A percentile compares a stretch with the other conserved stretches of the same genome.
Conservation (phyloP, 2,329 filamentous ascomycete species). For the Colletotrichum destructivum region DNA sequence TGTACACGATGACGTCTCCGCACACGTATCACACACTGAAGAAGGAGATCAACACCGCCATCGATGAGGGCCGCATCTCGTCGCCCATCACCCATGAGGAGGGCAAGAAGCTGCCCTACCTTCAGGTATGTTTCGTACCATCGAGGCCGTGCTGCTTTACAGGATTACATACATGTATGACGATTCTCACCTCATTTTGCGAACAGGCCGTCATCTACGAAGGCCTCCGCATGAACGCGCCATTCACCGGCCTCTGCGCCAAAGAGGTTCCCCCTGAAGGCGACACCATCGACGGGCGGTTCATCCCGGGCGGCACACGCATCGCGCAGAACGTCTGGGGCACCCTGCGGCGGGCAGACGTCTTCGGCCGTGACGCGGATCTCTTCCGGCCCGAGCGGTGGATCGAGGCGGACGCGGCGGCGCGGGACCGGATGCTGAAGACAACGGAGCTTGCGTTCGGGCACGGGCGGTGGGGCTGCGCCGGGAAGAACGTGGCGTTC, state of each 20-base stretch:
- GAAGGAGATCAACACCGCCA: conserved; percentile 60
- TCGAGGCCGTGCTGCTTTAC: conserved; percentile 23
- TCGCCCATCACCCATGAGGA: conserved; percentile 50
- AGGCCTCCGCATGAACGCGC: conserved; percentile 58
- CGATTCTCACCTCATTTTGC: conserved; percentile 39
- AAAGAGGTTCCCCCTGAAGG: conserved; percentile 49
- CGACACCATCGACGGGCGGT: conserved; percentile 47
- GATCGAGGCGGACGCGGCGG: conserved; percentile 54
- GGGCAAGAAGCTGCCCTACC: conserved; percentile 52
- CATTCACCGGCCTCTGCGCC: conserved; percentile 48
- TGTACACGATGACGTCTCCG: conserved; percentile 64
- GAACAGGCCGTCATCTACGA: conserved; percentile 61
- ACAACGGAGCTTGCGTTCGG: conserved; percentile 56
- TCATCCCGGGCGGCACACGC: conserved; percentile 51
- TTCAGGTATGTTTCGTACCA: conserved; percentile 59
- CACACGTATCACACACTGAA: conserved; percentile 60
- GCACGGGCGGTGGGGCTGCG: conserved; percentile 49
- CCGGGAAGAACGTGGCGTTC: conserved; percentile 57
- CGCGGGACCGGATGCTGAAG: conserved; percentile 43
- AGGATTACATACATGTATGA: conserved; percentile 14
- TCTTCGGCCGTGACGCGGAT: conserved; percentile 57
- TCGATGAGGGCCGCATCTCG: conserved; percentile 47
- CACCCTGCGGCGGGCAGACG: conserved; percentile 54
- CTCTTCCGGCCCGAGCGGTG: conserved; percentile 65
- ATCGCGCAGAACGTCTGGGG: conserved; percentile 56